Conservation (phyloP, 176 grass and related monocot genomes). For the Oryza punctata region DNA sequence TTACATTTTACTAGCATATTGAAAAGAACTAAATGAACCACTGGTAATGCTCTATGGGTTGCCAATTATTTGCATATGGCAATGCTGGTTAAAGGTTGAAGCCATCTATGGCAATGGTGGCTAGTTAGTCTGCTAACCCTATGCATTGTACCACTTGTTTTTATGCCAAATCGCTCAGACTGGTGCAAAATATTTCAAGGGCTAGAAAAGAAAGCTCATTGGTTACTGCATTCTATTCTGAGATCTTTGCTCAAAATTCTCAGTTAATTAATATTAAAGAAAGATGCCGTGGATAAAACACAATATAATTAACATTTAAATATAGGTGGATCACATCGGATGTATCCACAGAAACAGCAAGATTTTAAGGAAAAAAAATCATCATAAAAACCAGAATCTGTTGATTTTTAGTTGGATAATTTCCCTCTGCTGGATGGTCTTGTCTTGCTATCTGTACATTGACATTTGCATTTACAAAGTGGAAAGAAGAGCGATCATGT, state of each 20-base stretch:
- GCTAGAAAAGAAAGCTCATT: not conserved
- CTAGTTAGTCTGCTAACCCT: not conserved
- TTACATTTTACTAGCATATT: slow-evolving; percentile 18
- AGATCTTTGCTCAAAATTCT: not conserved
- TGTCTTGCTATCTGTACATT: not conserved
- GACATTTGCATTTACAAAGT: not conserved
- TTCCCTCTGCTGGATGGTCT: not conserved
- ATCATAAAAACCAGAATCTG: not conserved
- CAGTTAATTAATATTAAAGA: not conserved
- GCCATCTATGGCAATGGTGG: not conserved
- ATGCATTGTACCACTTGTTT: not conserved
- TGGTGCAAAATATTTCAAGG: not conserved
- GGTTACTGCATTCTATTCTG: not conserved
- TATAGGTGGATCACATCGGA: too few species aligned
- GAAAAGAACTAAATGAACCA: slow-evolving; percentile 19
- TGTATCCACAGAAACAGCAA: not conserved
- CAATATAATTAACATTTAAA: not conserved
- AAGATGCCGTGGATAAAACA: not conserved
- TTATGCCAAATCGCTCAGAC: not conserved
- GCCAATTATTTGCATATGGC: not conserved
- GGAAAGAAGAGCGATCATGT: not conserved
- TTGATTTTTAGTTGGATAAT: not conserved
- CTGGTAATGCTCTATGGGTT: slow-evolving; percentile 13
- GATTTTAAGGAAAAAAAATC: not conserved
- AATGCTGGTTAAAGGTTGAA: slow-evolving; percentile 8